Percentiles rank a stretch among this genome's conserved stretches.
These are phyloP conservation scores for Plasmodium gaboni DNA, from an alignment of 169 alveolate species.

Conservation along the genomic window DNA sequence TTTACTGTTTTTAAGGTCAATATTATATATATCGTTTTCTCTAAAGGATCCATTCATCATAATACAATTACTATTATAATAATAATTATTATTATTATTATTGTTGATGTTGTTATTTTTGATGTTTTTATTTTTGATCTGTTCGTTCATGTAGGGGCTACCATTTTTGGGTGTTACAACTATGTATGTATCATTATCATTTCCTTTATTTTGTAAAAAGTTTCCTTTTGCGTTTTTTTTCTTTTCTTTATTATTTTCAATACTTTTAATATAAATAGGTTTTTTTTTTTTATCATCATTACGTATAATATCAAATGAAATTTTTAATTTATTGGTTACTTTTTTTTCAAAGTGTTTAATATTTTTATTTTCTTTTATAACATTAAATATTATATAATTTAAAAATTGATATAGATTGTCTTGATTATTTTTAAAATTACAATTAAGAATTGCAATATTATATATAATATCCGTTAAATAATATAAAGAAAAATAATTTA, in stretches of 20 bases:
- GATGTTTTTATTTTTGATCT: too few relatives aligned
- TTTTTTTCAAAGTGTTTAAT: conserved; percentile 28
- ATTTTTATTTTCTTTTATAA: conserved; percentile 32
- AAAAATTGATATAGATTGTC: conserved; percentile 2
- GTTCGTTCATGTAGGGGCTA: too few relatives aligned
- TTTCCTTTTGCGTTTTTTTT: too few relatives aligned
- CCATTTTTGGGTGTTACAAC: neutral
- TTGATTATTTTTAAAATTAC: conserved; percentile 21
- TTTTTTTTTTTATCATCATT: neutral
- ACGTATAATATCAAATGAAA: neutral
- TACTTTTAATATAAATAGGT: conserved; percentile 28
- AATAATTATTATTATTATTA: neutral
- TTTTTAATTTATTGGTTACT: conserved; percentile 9
- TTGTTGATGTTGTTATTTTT: neutral
- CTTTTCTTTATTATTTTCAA: neutral
- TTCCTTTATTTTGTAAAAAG: too few relatives aligned
- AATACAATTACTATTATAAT: neutral
- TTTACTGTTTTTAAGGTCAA: too few relatives aligned
- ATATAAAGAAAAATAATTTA: conserved; percentile 19
- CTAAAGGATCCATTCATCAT: too few relatives aligned
- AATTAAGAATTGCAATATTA: conserved; percentile 25
- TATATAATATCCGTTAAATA: conserved; percentile 23
- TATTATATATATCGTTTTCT: too few relatives aligned
- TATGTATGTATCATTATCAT: neutral
- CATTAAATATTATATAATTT: conserved; percentile 17